phyloP scores from a whole-genome alignment of 2,329 filamentous ascomycete genomes.

The Cladosporium halotolerans region DNA sequence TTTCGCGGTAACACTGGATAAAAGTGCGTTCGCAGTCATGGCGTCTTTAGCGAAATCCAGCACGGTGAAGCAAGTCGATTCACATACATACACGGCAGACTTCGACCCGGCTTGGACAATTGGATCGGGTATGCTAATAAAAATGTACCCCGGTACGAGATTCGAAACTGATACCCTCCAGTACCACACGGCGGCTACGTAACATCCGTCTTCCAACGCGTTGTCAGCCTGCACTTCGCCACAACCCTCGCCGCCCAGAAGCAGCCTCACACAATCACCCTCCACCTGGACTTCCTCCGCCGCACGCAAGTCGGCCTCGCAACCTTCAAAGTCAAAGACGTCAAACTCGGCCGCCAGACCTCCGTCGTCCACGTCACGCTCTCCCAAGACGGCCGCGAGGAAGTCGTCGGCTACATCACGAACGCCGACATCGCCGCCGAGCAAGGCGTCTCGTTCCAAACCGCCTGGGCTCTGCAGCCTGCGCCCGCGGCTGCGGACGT shows the following conservation, averaged over 20 bases:
- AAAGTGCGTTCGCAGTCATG: background rate
- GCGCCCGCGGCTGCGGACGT: conserved; percentile 38
- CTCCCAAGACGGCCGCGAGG: conserved; percentile 45
- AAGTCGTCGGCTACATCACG: conserved; percentile 61
- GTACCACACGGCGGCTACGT: conserved; percentile 69
- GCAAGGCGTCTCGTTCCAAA: conserved; percentile 50
- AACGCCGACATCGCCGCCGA: conserved; percentile 57
- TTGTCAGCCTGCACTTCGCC: conserved; percentile 53
- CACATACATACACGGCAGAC: conserved; percentile 53
- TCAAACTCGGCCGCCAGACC: conserved; percentile 59
- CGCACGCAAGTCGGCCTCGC: conserved; percentile 55
- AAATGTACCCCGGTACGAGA: background rate
- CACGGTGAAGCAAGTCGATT: conserved; percentile 41
- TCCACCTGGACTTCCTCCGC: conserved; percentile 61
- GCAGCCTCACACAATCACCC: conserved; percentile 57
- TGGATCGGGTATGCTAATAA: conserved; percentile 47
- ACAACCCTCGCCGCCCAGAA: conserved; percentile 52
- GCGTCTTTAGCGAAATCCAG: conserved; percentile 35
- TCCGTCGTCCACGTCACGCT: conserved; percentile 59
- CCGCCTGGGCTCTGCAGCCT: conserved; percentile 48
- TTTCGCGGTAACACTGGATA: too few species aligned
- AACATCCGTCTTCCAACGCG: conserved; percentile 55
- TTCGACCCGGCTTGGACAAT: conserved; percentile 59
- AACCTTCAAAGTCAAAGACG: conserved; percentile 53
- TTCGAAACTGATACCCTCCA: conserved; percentile 25